A percentile compares a stretch with the other conserved stretches of the same genome.
Conservation (phyloP, 495 filamentous ascomycete genomes). For the Stereocaulon alpinum region DNA sequence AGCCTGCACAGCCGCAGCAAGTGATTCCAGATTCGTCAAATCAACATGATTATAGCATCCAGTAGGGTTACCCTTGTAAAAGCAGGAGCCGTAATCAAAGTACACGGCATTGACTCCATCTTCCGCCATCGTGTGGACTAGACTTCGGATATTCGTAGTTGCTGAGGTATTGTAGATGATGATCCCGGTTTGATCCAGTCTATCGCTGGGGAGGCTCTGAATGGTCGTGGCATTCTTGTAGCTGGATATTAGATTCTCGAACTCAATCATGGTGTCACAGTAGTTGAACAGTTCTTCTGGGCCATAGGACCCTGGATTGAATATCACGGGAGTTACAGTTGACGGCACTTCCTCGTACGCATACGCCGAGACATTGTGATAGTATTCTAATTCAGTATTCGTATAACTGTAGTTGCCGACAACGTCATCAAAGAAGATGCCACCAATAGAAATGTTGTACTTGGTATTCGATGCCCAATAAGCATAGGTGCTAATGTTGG, state of each 20-base stretch:
- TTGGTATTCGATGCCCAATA: slow-evolving; percentile 28
- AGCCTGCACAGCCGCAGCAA: too few relatives aligned
- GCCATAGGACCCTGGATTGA: slow-evolving; percentile 18
- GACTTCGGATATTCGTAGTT: slow-evolving; percentile 1
- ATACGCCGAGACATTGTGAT: slow-evolving; percentile 3
- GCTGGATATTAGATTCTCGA: background rate
- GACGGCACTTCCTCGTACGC: slow-evolving; percentile 5
- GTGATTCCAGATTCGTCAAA: too few relatives aligned
- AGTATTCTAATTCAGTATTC: slow-evolving; percentile 3
- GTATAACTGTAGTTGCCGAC: slow-evolving; percentile 15
- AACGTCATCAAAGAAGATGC: slow-evolving; percentile 42
- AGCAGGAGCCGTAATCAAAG: background rate
- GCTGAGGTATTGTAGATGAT: slow-evolving; percentile 21
- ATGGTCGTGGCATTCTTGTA: slow-evolving; percentile 13
- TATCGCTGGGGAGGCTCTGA: slow-evolving; percentile 6
- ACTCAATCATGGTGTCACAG: slow-evolving; percentile 17
- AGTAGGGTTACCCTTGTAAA: too few relatives aligned
- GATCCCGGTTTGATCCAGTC: slow-evolving; percentile 5
- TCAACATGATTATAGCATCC: too few relatives aligned
- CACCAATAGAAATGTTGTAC: slow-evolving; percentile 29
- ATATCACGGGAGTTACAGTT: slow-evolving; percentile 2
- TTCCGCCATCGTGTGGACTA: slow-evolving; percentile 15
- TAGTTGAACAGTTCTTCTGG: slow-evolving; percentile 11
- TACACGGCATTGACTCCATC: slow-evolving; percentile 13
- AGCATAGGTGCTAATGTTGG: slow-evolving; percentile 34